A percentile compares a stretch with the other conserved stretches of the same genome.
Conservation (phyloP, 192 early-diverging fungal genomes). For the Coemansia umbellata region DNA sequence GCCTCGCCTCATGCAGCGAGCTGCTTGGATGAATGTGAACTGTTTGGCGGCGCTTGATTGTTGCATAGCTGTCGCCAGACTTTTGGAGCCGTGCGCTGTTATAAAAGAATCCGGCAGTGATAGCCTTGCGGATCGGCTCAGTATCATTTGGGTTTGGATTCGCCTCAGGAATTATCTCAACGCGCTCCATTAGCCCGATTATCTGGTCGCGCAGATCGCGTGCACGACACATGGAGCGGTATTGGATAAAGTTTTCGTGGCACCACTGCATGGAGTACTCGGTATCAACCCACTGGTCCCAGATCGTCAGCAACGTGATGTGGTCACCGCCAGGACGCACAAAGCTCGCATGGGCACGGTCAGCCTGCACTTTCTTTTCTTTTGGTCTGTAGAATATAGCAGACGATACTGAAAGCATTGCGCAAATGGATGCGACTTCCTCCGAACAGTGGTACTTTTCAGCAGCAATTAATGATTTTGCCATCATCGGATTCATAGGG, state of each 20-base stretch:
- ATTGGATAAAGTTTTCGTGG: constrained; percentile 95
- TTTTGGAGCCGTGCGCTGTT: constrained; percentile 80
- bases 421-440: constrained; percentile 86
- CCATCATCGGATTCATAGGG: constrained; percentile 93
- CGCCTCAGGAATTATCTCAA: constrained; percentile 78
- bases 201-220: constrained; percentile 94
- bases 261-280: constrained; percentile 95
- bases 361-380: constrained; percentile 88
- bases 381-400: constrained; percentile 83
- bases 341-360: constrained; percentile 87
- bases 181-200: constrained; percentile 84
- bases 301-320: constrained; percentile 83
- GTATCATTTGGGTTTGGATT: constrained; percentile 84
- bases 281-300: constrained; percentile 87
- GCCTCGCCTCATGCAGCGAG: constrained; percentile 71
- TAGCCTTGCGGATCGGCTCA: constrained; percentile 83
- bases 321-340: constrained; percentile 94
- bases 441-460: constrained; percentile 94
- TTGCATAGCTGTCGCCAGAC: constrained; percentile 89
- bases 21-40: constrained; percentile 92
- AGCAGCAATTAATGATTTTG: constrained; percentile 85
- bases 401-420: constrained; percentile 86
- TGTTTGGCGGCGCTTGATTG: constrained; percentile 85
- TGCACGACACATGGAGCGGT: constrained; percentile 83
- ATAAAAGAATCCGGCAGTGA: constrained; percentile 95